These are phyloP conservation scores for Heliamphora exappendiculata DNA, from an alignment of 148 eudicot genomes.

Conservation along the genomic window DNA sequence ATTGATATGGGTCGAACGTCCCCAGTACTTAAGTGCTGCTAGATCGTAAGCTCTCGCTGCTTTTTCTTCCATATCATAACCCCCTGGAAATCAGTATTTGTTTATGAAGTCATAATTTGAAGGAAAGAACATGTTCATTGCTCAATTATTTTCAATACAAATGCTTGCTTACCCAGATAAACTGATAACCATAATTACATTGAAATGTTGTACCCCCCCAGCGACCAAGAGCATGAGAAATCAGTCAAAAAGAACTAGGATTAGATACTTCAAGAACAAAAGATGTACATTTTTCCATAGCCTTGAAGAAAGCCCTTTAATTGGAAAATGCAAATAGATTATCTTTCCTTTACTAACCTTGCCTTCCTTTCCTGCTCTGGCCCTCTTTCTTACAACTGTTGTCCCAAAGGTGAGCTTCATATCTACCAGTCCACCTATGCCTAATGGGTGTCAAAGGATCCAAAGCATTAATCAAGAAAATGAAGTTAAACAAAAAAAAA, in stretches of 20 bases:
- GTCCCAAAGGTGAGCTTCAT: constrained; percentile 75
- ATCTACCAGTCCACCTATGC: constrained; percentile 87
- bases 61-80: constrained; percentile 91
- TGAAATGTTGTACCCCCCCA: neutral
- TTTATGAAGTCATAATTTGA: neutral
- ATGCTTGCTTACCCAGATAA: constrained; percentile 69
- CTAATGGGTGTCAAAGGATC: constrained; percentile 28
- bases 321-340: neutral
- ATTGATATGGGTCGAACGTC: constrained; percentile 83
- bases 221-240: constrained; percentile 15
- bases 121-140: neutral
- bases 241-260: neutral
- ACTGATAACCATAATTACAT: constrained; percentile 33
- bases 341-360: constrained; percentile 41
- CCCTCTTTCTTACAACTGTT: constrained; percentile 94
- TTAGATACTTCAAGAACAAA: constrained; percentile 6
- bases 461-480: neutral
- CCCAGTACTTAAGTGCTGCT: constrained; percentile 96
- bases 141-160: neutral
- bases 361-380: constrained; percentile 92
- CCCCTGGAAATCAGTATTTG: constrained; percentile 36
- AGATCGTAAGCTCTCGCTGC: constrained; percentile 91
- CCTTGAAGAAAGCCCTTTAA: neutral
- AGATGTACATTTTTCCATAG: neutral
- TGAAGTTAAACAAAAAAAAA: neutral